Base-by-base conservation (phyloP, 768 basidiomycete species). In the Rhizopogon sp. region DNA sequence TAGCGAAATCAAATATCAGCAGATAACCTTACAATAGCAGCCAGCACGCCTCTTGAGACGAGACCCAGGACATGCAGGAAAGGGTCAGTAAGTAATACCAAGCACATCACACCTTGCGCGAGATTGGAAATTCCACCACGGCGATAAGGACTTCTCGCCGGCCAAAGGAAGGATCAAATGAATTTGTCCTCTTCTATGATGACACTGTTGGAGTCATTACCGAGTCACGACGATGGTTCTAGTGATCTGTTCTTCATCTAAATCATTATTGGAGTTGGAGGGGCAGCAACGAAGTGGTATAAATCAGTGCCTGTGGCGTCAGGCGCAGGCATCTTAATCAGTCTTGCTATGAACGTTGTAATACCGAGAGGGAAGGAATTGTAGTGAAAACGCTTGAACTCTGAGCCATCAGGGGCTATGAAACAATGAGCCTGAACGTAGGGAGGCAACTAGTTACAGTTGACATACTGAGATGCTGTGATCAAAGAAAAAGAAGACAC, bases 51-150 rank as follows among this genome's bases (percentile, higher is more conserved):
- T 67, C 90, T 76, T 0, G 93, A 91, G 55, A 97, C 90, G 56
- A 92, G 74, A 39, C 80, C 77, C 28, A 96, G 72, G 22, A 95
- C 76, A 61, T 89, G 87, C 43, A 97, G 68, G 66, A 97, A 89
- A 0, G 93, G 94, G 0, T 84, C 82, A 0, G 84, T 85, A 58
- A 97, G 82, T 20, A 94, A 77, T 16, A 93, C 83, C 6, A 97
- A 78, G 64, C 82, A 90, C 33, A 92, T 69, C 13, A 81, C 70
- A 22, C 94, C 92, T 68, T 97, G 89, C 0, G 84, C 87, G 17
- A 97, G 77, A 66, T 97, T 95, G 7, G 92, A 95, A 11, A 92
- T 66, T 98, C 94, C 3, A 97, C 89, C 1, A 97, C 89, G 0
- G 81, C 80, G 6, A 90, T 60, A 1, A 88, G 85, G 0, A 83